Percentiles rank a stretch among this genome's conserved stretches.
Conservation (phyloP, 768 basidiomycete species). For the Serendipita sp. region DNA sequence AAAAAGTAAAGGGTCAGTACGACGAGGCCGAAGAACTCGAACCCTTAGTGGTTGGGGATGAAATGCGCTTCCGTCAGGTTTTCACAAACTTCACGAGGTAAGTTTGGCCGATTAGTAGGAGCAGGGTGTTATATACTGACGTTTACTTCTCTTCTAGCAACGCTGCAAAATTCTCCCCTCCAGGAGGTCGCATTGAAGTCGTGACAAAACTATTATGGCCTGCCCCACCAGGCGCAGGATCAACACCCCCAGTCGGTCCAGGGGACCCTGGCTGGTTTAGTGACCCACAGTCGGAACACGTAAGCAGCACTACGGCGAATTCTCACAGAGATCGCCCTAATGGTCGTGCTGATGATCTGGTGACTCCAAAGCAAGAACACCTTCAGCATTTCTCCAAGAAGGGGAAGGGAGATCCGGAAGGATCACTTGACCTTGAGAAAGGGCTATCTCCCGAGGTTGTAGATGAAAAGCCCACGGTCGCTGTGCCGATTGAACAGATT, state of each 20-base stretch:
- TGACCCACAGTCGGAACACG: background rate
- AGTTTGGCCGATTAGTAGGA: background rate
- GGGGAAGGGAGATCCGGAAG: background rate
- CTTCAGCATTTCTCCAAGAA: background rate
- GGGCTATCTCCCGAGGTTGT: too few relatives aligned
- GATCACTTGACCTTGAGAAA: background rate
- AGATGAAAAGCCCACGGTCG: constrained; percentile 11
- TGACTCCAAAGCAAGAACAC: background rate
- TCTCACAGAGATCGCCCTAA: constrained; percentile 6
- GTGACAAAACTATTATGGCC: constrained; percentile 34
- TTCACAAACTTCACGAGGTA: constrained; percentile 71
- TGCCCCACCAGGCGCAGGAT: constrained; percentile 10
- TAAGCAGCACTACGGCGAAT: background rate
- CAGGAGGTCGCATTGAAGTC: constrained; percentile 51
- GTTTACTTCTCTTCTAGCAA: constrained; percentile 28
- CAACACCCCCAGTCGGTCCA: constrained; percentile 13
- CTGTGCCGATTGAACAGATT: constrained; percentile 32
- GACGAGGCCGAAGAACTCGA: constrained; percentile 14
- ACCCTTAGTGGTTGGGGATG: constrained; percentile 69
- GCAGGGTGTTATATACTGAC: background rate
- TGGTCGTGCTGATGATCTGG: constrained; percentile 8
- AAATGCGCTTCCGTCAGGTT: constrained; percentile 64
- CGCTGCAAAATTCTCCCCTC: constrained; percentile 63
- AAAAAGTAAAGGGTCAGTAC: background rate
- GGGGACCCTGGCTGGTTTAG: constrained; percentile 7